Evolutionary conservation across 352 stramenopile species (phyloP), one percentile per base, ranked within the genome.

Genomic region (Phytophthora pistaciae): DNA sequence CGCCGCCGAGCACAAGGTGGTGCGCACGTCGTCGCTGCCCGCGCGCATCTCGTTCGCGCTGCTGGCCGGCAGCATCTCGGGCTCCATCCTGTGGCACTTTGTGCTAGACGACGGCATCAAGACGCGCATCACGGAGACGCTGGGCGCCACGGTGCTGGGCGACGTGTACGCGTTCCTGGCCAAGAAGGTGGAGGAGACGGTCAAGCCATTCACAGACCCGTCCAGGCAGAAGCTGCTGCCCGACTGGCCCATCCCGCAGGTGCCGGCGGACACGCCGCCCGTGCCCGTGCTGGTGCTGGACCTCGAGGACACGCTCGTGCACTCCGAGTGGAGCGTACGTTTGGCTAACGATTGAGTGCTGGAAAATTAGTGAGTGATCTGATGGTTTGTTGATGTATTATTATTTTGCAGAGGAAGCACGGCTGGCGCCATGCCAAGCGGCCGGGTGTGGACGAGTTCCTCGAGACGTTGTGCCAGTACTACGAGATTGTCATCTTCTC

Each of bases 401-500:
- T 25, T 42, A 42, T 49, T 20, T 31, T 54, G 18, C 36, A 96
- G 90, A 77, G 90, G 64, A 96, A 96, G 72, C 89, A 95, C 66
- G 90, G 90, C 25, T 96, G 90, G 90, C 88, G 90, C 48, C 90
- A 96, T 61, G 90, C 90, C 16, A 96, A 96, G 77, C 88, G 90
- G 46, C 90, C 90, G 0, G 86, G 89, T 5, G 88, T 96, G 7
- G 88, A 96, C 66, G 90, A 96, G 75, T 95, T 96, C 68, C 52
- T 96, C 21, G 87, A 96, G 63, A 90, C 85, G 7, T 57, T 95
- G 31, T 92, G 83, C 36, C 90, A 94, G 77, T 94, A 95, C 68
- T 96, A 95, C 46, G 90, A 96, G 66, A 95, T 95, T 58, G 90
- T 96, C 0, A 90, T 96, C 54, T 96, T 95, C 66, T 95, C 90